Conservation (phyloP, 2,329 filamentous ascomycete genomes). For the Diaporthe nobilis region DNA sequence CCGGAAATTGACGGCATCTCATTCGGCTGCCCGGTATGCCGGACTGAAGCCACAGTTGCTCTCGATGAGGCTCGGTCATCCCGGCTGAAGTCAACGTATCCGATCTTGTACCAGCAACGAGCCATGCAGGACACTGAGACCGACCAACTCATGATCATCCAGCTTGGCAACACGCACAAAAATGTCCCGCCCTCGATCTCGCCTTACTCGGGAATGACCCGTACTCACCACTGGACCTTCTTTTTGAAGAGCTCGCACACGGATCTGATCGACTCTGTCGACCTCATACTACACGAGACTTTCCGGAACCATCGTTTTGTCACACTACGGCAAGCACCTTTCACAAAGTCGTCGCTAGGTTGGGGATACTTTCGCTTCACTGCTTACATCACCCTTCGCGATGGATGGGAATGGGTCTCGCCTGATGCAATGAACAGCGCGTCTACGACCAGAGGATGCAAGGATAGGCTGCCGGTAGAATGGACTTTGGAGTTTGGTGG, state of each 20-base stretch:
- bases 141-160: constrained; percentile 22
- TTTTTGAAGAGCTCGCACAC: constrained; percentile 18
- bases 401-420: constrained; percentile 30
- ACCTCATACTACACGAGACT: constrained; percentile 28
- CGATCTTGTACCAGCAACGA: neutral
- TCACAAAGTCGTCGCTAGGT: constrained; percentile 27
- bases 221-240: constrained; percentile 25
- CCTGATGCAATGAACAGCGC: constrained; percentile 1
- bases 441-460: neutral
- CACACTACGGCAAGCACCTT: constrained; percentile 27
- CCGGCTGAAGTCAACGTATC: neutral
- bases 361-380: constrained; percentile 31
- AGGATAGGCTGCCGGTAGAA: constrained; percentile 12
- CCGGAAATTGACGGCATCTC: neutral
- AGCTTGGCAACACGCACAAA: constrained; percentile 36
- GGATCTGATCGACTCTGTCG: constrained; percentile 30
- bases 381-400: constrained; percentile 28
- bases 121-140: neutral
- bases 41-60: neutral
- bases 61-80: constrained; percentile 1
- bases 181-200: constrained; percentile 22
- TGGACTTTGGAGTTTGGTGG: constrained; percentile 16
- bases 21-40: constrained; percentile 5
- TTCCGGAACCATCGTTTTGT: constrained; percentile 23
- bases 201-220: constrained; percentile 12